Percentiles rank a stretch among this genome's conserved stretches.
Conservation (phyloP, 164 flowering plant genomes). For the Saururus chinensis region DNA sequence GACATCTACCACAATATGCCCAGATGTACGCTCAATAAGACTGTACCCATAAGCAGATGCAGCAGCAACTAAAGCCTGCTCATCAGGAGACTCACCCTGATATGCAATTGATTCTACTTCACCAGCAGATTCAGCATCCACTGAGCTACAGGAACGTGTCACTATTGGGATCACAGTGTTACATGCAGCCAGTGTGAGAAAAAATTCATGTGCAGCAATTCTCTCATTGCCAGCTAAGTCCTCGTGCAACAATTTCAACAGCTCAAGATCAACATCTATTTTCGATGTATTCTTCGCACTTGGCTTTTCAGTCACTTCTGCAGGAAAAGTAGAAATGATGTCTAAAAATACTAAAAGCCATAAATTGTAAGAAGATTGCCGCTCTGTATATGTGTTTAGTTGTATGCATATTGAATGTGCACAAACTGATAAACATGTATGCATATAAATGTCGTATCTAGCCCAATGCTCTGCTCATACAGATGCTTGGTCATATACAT, state of each 20-base stretch:
- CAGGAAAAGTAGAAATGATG: slow-evolving; percentile 1
- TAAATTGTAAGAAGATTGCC: no score
- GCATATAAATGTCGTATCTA: no score
- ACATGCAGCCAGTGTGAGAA: slow-evolving; percentile 88
- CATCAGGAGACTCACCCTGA: slow-evolving; percentile 99
- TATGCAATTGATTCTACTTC: slow-evolving; percentile 41
- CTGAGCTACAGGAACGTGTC: slow-evolving; percentile 10
- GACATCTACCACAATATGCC: slow-evolving; percentile 77
- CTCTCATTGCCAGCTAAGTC: slow-evolving; percentile 42
- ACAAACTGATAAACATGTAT: no score
- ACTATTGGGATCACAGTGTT: slow-evolving; percentile 80
- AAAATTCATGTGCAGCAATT: slow-evolving; percentile 72
- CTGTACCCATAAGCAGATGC: slow-evolving; percentile 95
- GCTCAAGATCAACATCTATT: slow-evolving; percentile 44
- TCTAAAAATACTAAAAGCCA: not conserved
- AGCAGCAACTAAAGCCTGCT: slow-evolving; percentile 86
- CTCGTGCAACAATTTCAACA: slow-evolving; percentile 48
- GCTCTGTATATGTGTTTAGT: not conserved
- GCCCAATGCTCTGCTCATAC: no score
- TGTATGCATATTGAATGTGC: no score
- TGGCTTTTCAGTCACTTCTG: slow-evolving; percentile 13
- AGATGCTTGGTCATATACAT: no score
- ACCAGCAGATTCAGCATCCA: slow-evolving; percentile 17
- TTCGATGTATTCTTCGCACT: slow-evolving; percentile 54
- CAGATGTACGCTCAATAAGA: slow-evolving; percentile 88